Evolutionary conservation across 2,329 filamentous ascomycete species (phyloP).

Genomic region (Cordyceps cicadae): DNA sequence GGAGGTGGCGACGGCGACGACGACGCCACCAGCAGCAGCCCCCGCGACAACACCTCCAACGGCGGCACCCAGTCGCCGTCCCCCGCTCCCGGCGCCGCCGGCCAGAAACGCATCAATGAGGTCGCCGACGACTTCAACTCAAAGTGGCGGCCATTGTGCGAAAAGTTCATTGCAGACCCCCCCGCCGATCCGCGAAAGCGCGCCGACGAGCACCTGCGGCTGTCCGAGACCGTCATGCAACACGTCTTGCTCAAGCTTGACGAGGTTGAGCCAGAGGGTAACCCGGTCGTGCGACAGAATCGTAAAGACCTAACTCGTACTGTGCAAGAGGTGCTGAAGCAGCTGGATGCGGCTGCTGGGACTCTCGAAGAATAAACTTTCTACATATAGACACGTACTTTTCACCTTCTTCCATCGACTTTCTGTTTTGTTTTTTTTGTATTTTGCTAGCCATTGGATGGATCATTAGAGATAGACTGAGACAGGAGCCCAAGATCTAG

Average conservation of each 20-base stretch:
- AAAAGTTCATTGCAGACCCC: constrained; percentile 52
- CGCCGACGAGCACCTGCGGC: constrained; percentile 63
- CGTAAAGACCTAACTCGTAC: constrained; percentile 67
- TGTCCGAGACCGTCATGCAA: constrained; percentile 68
- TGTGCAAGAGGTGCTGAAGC: constrained; percentile 58
- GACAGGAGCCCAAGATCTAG: background rate
- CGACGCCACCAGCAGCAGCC: constrained; percentile 33
- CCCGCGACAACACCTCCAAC: constrained; percentile 35
- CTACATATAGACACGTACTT: background rate
- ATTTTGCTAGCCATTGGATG: background rate
- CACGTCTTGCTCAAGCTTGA: constrained; percentile 72
- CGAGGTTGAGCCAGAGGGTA: constrained; percentile 64
- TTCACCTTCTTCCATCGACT: background rate
- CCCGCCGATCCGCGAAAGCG: constrained; percentile 59
- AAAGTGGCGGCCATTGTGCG: constrained; percentile 57
- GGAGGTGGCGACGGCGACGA: constrained; percentile 26
- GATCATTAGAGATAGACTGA: background rate
- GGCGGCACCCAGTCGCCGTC: constrained; percentile 21
- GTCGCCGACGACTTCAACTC: constrained; percentile 56
- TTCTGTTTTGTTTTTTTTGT: background rate
- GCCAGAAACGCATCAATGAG: constrained; percentile 53
- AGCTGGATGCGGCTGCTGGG: constrained; percentile 46
- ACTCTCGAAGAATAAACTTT: constrained; percentile 2
- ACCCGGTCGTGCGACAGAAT: constrained; percentile 52
- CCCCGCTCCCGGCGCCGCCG: constrained; percentile 26